Base-by-base conservation (phyloP, 345 rosid genomes). In the Rhizophora apiculata region DNA sequence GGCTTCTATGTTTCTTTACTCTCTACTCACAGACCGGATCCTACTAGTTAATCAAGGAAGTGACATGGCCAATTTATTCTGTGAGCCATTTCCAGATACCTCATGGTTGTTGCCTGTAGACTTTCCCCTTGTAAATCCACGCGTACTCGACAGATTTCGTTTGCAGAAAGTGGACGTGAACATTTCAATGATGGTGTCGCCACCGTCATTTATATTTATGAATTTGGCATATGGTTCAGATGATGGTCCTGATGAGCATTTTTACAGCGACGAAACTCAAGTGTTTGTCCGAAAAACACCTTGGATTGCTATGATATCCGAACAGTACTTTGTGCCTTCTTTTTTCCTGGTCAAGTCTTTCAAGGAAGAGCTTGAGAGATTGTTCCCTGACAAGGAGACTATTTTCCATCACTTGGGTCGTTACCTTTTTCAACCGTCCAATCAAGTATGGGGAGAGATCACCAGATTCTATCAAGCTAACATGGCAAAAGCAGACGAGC, bases 351-450 rank as follows among this genome's bases (percentile, higher is more conserved):
- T 46, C 27, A 43, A 62, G 6, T 53, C 63, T 30, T 76, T 76
- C 49, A 31, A 32, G 32, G 49, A 43, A 60, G 68, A 66, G 20
- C 52, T 71, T 10, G 32, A 18, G 32, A 46, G n/a, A 43, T 6
- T 76, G 59, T 76, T 76, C 57, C 79, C 79, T 43, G 68, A 76
- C 15, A 70, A 71, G 11, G 79, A 66, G 6, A 60, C 79, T 19
- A 55, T 71, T 46, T 76, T 76, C 72, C 72, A 76, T 34, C 79
- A 65, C 30, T 19, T 76, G 68, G 75, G 65, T 30, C 60, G 67
- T 11, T 76, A 76, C 63, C 79, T 76, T 46, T 71, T 76, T 64
- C 69, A 34, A 54, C 79, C 79, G 27, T 71, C 79, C 1, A 76
- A 76, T 49, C 32, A 48, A 29, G 79, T 59, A 1, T 76, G 79